A percentile compares a stretch with the other conserved stretches of the same genome.
Conservation (phyloP, 495 filamentous ascomycete genomes). For the Penicillium verhagenii region DNA sequence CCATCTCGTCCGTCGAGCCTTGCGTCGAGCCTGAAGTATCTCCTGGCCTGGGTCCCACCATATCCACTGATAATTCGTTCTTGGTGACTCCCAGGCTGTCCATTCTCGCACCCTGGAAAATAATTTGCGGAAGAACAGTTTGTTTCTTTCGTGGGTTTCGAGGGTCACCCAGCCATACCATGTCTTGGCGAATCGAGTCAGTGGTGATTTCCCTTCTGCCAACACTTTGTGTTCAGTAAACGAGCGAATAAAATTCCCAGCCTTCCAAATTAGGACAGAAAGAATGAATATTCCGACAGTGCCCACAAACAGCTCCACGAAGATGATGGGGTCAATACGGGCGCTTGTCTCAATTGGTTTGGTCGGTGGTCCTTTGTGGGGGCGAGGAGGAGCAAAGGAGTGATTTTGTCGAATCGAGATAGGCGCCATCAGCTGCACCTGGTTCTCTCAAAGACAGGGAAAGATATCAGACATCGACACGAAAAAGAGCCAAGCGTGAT, state of each 20-base stretch:
- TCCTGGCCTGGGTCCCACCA: constrained; percentile 44
- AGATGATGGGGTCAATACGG: constrained; percentile 28
- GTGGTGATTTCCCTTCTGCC: constrained; percentile 27
- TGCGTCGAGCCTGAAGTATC: constrained; percentile 16
- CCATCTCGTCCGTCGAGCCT: constrained; percentile 15
- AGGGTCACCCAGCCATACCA: constrained; percentile 48
- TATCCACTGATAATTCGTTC: constrained; percentile 36
- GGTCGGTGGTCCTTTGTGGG: constrained; percentile 15
- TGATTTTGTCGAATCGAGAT: constrained; percentile 30
- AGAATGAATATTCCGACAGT: constrained; percentile 40
- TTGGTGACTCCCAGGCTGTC: constrained; percentile 37
- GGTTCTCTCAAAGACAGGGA: constrained; percentile 13
- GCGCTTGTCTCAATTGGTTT: constrained; percentile 15
- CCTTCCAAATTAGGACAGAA: constrained; percentile 43
- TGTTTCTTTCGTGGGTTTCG: constrained; percentile 34
- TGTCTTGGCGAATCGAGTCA: constrained; percentile 39
- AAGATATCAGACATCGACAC: constrained; percentile 14
- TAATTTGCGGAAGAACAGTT: constrained; percentile 19
- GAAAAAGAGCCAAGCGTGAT: neutral
- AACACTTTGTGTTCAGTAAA: constrained; percentile 37
- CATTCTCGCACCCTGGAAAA: constrained; percentile 21
- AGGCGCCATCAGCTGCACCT: constrained; percentile 32
- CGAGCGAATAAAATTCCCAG: constrained; percentile 35
- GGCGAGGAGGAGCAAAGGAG: constrained; percentile 22
- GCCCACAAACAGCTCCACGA: constrained; percentile 38